These are phyloP conservation scores for Rhodocollybia butyracea DNA, from an alignment of 768 basidiomycete genomes.

Conservation along the genomic window DNA sequence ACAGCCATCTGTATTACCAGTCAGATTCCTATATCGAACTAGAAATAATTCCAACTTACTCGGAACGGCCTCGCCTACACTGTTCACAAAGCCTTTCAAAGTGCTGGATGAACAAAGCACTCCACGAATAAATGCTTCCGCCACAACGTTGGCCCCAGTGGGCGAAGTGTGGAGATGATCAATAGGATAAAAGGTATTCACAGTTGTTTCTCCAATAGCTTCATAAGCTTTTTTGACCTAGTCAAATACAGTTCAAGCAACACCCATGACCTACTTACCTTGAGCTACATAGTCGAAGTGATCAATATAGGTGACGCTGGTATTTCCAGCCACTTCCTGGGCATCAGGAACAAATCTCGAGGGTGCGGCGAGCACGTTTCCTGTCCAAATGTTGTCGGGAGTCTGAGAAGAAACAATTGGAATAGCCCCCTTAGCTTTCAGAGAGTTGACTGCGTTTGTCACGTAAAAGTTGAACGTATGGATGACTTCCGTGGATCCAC, in stretches of 20 bases:
- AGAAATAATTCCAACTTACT: too few relatives aligned
- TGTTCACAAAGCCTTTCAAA: slow-evolving; percentile 31
- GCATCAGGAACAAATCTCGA: slow-evolving; percentile 46
- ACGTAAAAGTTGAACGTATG: slow-evolving; percentile 46
- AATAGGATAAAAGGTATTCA: slow-evolving; percentile 38
- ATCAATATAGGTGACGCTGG: slow-evolving; percentile 38
- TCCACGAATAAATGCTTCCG: slow-evolving; percentile 44
- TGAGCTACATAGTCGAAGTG: slow-evolving; percentile 44
- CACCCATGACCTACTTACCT: too few relatives aligned
- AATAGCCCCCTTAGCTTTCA: slow-evolving; percentile 44
- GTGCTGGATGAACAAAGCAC: slow-evolving; percentile 35
- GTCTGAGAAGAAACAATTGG: slow-evolving; percentile 48
- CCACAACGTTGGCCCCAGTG: slow-evolving; percentile 43
- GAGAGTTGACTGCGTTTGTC: slow-evolving; percentile 36
- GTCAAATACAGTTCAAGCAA: too few relatives aligned
- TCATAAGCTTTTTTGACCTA: too few relatives aligned
- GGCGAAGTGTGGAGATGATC: slow-evolving; percentile 46
- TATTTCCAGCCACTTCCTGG: slow-evolving; percentile 33
- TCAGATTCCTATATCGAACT: too few relatives aligned
- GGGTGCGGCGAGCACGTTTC: slow-evolving; percentile 27
- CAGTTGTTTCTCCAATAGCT: slow-evolving; percentile 30
- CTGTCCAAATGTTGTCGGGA: slow-evolving; percentile 41
- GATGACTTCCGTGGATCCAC: slow-evolving; percentile 35
- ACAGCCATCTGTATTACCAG: too few relatives aligned
- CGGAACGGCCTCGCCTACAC: slow-evolving; percentile 34